Evolutionary conservation across 1,284 basidiomycete genomes (phyloP), one percentile per base, ranked within the genome.

Genomic region (Microbotryum lychnidis-dioicae): DNA sequence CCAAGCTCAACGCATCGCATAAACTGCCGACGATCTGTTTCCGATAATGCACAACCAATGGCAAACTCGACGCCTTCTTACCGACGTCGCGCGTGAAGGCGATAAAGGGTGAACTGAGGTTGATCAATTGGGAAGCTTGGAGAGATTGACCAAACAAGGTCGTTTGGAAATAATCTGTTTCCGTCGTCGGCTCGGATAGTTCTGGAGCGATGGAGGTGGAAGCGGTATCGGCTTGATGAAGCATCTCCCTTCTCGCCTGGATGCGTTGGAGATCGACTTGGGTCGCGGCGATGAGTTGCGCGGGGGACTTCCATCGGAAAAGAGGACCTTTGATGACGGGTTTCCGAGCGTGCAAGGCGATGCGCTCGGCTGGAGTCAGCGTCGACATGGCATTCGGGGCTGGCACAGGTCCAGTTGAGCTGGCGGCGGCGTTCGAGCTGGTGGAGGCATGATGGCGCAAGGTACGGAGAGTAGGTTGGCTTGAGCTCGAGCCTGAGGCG

Each of bases 41-140:
- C 4, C 63, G 60, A 61, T 70, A 61, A 54, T 70, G 68, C 4
- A 72, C 55, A 29, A 72, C 69, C 37, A 72, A 62, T 14, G 71
- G 71, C 18, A 72, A 50, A 31, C 67, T 69, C 48, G 69, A 42
- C 23, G 64, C 45, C 50, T 58, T 61, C 23, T 62, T 67, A 14
- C 67, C 67, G 23, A 72, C 51, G 45, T 56, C 51, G 27, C 63
- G 48, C 29, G 60, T 56, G 60, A 72, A 65, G 5, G 56, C 57
- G 27, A 64, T 55, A 50, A 71, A 72, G 20, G 69, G 69, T 27
- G 68, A 37, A 9, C 67, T 64, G 16, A 71, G 59, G 65, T 72
- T 70, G 58, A 70, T 64, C 37, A 69, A 58, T 29, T 58, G 49
- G 14, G 59, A 62, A 48, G 62, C 61, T 27, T 56, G 42, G 5